These are phyloP conservation scores for Ophiostoma sp. DNA, from an alignment of 2,329 filamentous ascomycete genomes.

Conservation along the genomic window DNA sequence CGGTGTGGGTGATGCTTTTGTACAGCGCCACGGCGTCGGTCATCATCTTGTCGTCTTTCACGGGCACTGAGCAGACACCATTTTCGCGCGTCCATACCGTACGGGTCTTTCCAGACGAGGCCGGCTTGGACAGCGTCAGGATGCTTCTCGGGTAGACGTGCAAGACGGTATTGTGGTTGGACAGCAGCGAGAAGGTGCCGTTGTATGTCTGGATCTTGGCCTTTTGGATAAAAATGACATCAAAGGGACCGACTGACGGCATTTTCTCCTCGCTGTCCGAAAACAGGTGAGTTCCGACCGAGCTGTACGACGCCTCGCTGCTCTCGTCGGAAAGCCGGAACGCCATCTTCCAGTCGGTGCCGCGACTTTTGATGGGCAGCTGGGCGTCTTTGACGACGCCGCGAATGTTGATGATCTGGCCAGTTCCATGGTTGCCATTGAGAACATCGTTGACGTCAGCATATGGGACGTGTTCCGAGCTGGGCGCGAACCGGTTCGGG, in stretches of 20 bases:
- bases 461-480: not conserved
- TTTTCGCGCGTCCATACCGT: not conserved
- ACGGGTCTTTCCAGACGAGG: not conserved
- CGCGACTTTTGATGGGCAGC: not conserved
- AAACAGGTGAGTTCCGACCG: not conserved
- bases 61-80: not conserved
- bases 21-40: not conserved
- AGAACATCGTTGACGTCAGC: not conserved
- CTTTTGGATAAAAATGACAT: not conserved
- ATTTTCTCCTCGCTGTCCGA: not conserved
- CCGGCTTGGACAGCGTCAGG: not conserved
- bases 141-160: conserved; percentile 43
- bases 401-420: not conserved
- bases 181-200: not conserved
- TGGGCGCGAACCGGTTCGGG: not conserved
- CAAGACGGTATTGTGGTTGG: conserved; percentile 27
- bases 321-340: not conserved
- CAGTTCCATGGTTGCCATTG: not conserved
- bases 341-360: conserved; percentile 7
- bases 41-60: not conserved
- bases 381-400: not conserved
- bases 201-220: not conserved
- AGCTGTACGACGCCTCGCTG: not conserved
- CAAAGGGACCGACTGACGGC: not conserved
- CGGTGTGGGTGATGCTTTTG: not conserved